These are phyloP conservation scores for Calcarisporium arbuscula DNA, from an alignment of 2,329 filamentous ascomycete species.

Conservation along the genomic window DNA sequence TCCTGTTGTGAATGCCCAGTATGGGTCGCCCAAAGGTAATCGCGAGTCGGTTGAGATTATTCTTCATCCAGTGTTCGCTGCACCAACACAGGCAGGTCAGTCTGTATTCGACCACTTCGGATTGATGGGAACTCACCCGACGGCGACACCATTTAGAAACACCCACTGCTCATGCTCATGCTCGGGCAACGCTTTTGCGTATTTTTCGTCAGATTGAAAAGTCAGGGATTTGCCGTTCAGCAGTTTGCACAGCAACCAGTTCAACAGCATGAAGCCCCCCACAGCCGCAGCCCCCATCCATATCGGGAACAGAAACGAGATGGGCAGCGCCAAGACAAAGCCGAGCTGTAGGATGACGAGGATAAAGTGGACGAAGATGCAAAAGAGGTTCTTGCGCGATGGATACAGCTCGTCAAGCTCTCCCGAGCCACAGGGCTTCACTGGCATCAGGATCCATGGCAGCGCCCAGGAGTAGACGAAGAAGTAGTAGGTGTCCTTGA, in stretches of 20 bases:
- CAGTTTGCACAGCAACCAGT: slow-evolving; percentile 42
- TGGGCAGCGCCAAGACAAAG: slow-evolving; percentile 54
- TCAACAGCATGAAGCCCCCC: slow-evolving; percentile 39
- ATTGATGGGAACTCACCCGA: slow-evolving; percentile 38
- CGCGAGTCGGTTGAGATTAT: slow-evolving; percentile 64
- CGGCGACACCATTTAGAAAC: slow-evolving; percentile 69
- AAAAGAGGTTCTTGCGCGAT: slow-evolving; percentile 49
- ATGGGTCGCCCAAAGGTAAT: slow-evolving; percentile 66
- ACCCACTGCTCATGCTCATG: slow-evolving; percentile 66
- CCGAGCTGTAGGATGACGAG: slow-evolving; percentile 52
- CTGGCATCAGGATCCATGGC: slow-evolving; percentile 55
- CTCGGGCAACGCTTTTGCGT: slow-evolving; percentile 40
- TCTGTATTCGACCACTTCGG: too few species aligned
- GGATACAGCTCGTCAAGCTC: slow-evolving; percentile 59
- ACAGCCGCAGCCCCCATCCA: slow-evolving; percentile 38
- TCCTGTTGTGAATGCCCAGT: slow-evolving; percentile 69
- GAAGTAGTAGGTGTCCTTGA: slow-evolving; percentile 49
- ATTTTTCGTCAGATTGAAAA: slow-evolving; percentile 47
- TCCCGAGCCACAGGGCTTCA: slow-evolving; percentile 44
- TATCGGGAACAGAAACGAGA: slow-evolving; percentile 39
- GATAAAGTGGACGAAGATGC: slow-evolving; percentile 50
- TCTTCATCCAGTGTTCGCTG: slow-evolving; percentile 60
- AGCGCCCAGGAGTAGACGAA: slow-evolving; percentile 49
- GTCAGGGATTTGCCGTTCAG: slow-evolving; percentile 45
- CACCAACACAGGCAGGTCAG: neutral